phyloP scores from a whole-genome alignment of 306 rosid species.

The Trifolium dubium region DNA sequence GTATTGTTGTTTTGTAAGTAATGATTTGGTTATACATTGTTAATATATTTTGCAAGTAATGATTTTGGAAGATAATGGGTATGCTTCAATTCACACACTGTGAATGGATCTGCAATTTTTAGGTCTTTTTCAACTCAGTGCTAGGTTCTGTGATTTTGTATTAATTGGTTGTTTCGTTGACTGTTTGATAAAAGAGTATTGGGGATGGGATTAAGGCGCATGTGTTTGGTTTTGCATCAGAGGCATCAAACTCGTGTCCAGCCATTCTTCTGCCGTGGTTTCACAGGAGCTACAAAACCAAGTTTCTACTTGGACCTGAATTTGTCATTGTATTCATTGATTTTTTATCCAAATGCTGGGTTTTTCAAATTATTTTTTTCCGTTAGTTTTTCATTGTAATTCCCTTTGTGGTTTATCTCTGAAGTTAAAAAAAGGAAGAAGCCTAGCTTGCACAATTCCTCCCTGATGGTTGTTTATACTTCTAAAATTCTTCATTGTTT shows the following conservation, averaged over 20 bases:
- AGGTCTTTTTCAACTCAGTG: conserved; percentile 15
- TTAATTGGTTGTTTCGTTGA: background rate
- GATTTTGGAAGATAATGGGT: background rate
- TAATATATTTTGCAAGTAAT: background rate
- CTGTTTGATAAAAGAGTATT: conserved; percentile 5
- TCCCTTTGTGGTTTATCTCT: background rate
- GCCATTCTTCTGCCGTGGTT: background rate
- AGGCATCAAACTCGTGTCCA: background rate
- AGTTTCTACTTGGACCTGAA: background rate
- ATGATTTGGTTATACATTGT: background rate
- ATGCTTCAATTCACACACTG: background rate
- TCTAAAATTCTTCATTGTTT: background rate
- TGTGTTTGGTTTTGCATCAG: background rate
- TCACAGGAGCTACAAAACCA: background rate
- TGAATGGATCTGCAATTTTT: conserved; percentile 29
- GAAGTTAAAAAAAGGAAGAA: background rate
- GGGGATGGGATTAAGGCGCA: background rate
- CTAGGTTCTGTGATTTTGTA: conserved; percentile 14
- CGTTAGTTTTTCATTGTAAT: background rate
- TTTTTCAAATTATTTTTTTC: background rate
- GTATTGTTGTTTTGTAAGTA: background rate
- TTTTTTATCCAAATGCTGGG: background rate
- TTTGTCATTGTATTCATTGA: too few species aligned
- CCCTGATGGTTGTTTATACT: background rate
- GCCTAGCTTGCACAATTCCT: background rate